Evolutionary conservation across 2,329 filamentous ascomycete species (phyloP).

Genomic region (Shiraia bambusicola): DNA sequence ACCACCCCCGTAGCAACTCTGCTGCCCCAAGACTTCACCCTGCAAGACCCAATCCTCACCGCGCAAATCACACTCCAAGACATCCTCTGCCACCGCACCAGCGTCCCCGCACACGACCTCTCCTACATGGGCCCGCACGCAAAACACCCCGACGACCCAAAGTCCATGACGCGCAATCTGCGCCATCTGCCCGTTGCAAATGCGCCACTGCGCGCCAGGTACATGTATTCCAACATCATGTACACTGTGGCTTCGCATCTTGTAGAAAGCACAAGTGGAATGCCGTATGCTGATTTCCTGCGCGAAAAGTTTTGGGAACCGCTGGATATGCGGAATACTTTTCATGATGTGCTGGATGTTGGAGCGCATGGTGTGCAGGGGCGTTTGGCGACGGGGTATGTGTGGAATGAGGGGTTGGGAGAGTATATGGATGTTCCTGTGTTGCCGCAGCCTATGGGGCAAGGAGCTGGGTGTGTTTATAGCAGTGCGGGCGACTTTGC

Average conservation of each 20-base stretch:
- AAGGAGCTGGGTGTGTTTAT: conserved; percentile 28
- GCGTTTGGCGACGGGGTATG: conserved; percentile 15
- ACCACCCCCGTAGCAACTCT: conserved; percentile 50
- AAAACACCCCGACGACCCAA: conserved; percentile 10
- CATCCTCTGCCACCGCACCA: conserved; percentile 55
- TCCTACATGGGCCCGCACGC: conserved; percentile 11
- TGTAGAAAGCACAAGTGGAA: conserved; percentile 47
- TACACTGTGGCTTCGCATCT: conserved; percentile 52
- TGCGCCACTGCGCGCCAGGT: conserved; percentile 46
- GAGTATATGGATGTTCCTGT: conserved; percentile 8
- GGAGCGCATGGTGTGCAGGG: conserved; percentile 8
- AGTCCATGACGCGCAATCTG: conserved; percentile 32
- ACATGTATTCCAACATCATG: conserved; percentile 58
- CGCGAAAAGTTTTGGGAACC: conserved; percentile 42
- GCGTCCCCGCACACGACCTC: conserved; percentile 44
- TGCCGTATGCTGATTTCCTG: conserved; percentile 37
- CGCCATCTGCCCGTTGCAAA: conserved; percentile 48
- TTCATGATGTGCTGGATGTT: conserved; percentile 41
- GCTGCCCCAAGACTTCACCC: conserved; percentile 56
- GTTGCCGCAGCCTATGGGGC: conserved; percentile 15
- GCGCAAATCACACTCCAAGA: conserved; percentile 57
- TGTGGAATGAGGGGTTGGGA: conserved; percentile 7
- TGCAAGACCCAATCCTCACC: conserved; percentile 51
- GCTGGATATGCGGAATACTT: conserved; percentile 44
- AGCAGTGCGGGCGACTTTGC: conserved; percentile 23